These are phyloP conservation scores for Aspergillus sojae DNA, from an alignment of 2,329 filamentous ascomycete genomes.

Conservation along the genomic window DNA sequence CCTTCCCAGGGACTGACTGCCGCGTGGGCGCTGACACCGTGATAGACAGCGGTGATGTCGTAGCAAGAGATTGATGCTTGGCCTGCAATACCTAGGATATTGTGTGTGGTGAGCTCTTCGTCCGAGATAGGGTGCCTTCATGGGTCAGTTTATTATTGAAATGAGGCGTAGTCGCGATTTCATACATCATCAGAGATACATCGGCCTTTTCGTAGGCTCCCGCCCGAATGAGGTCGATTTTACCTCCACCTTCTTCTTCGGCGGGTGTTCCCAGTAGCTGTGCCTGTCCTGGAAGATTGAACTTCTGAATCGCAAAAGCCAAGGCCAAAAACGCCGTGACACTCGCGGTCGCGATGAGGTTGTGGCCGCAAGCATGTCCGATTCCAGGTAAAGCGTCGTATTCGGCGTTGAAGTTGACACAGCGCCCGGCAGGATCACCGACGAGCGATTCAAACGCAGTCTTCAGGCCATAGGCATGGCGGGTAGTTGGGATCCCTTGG, in stretches of 20 bases:
- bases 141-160: background rate
- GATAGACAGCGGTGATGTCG: constrained; percentile 36
- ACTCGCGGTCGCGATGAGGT: constrained; percentile 23
- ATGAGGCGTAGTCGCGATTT: background rate
- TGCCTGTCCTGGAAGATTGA: constrained; percentile 5
- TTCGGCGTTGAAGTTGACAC: constrained; percentile 24
- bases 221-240: constrained; percentile 9
- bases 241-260: constrained; percentile 23
- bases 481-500: constrained; percentile 13
- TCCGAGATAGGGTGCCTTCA: constrained; percentile 1
- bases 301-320: constrained; percentile 11
- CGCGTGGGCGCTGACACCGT: constrained; percentile 56
- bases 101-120: background rate
- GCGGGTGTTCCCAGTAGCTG: constrained; percentile 21
- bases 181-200: constrained; percentile 15
- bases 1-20: constrained; percentile 58
- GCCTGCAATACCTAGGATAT: background rate
- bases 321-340: constrained; percentile 19
- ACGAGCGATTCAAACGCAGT: background rate
- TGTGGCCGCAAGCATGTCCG: constrained; percentile 29
- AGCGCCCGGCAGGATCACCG: constrained; percentile 8
- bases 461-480: constrained; percentile 17
- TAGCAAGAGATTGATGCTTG: constrained; percentile 1
- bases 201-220: constrained; percentile 14
- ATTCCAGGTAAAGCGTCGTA: constrained; percentile 27